Percentiles rank a stretch among this genome's conserved stretches.
Evolutionary conservation across 352 stramenopile genomes (phyloP).

Genomic region (Globisporangium middletonii): DNA sequence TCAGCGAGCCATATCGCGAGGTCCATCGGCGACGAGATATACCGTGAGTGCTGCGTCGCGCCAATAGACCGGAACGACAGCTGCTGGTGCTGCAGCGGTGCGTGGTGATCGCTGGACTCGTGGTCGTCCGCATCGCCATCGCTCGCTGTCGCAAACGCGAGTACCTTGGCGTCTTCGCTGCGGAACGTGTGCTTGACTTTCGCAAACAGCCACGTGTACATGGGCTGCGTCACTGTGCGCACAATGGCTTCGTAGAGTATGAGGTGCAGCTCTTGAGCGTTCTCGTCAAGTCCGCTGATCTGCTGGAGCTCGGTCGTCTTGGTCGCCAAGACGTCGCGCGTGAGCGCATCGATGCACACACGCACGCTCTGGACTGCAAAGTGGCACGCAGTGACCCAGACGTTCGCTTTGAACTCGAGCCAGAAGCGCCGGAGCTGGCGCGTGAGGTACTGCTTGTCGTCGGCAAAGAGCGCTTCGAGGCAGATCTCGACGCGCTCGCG

Average conservation of each 20-base stretch:
- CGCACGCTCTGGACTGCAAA: constrained; percentile 21
- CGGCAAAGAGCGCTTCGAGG: constrained; percentile 40
- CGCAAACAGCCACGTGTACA: constrained; percentile 28
- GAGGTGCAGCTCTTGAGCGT: constrained; percentile 20
- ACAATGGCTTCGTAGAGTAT: constrained; percentile 32
- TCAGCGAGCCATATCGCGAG: constrained; percentile 2
- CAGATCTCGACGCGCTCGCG: constrained; percentile 33
- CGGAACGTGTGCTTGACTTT: constrained; percentile 32
- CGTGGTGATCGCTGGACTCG: neutral
- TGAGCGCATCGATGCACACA: constrained; percentile 23
- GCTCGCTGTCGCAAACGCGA: neutral
- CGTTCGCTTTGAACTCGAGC: constrained; percentile 41
- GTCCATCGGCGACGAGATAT: constrained; percentile 13
- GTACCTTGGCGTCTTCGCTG: constrained; percentile 18
- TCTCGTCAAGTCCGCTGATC: constrained; percentile 37
- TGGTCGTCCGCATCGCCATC: neutral
- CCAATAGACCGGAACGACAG: constrained; percentile 7
- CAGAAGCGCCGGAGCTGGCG: constrained; percentile 39
- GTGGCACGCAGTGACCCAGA: constrained; percentile 18
- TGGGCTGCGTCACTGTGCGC: constrained; percentile 27
- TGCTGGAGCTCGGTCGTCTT: constrained; percentile 39
- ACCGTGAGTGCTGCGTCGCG: constrained; percentile 12
- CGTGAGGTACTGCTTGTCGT: constrained; percentile 29
- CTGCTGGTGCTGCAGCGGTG: constrained; percentile 14
- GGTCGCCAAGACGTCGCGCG: constrained; percentile 26